Conservation (phyloP, 1,284 basidiomycete genomes). For the Fomitopsis betulina region DNA sequence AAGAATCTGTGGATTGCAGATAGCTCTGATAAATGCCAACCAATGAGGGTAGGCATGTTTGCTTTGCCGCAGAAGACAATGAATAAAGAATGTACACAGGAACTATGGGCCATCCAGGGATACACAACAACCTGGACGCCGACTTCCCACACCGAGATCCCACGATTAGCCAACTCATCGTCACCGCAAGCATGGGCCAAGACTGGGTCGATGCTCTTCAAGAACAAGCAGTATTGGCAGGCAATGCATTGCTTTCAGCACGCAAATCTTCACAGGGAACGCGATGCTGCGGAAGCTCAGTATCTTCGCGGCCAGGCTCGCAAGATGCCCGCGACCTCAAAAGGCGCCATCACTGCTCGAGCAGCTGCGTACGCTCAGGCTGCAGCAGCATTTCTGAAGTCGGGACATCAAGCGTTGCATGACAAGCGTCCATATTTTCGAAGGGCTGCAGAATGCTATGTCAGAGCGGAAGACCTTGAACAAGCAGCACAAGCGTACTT, state of each 20-base stretch:
- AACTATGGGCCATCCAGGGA: conserved; percentile 40
- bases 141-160: conserved; percentile 38
- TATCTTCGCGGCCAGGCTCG: conserved; percentile 38
- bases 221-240: conserved; percentile 48
- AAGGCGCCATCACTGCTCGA: conserved; percentile 27
- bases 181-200: conserved; percentile 49
- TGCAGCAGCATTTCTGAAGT: conserved; percentile 42
- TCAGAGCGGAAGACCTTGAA: conserved; percentile 33
- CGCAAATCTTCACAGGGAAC: conserved; percentile 41
- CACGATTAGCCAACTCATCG: conserved; percentile 44
- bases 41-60: conserved; percentile 46
- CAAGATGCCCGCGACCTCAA: conserved; percentile 7
- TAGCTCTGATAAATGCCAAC: conserved; percentile 47
- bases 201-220: conserved; percentile 47
- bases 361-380: conserved; percentile 38
- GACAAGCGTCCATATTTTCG: conserved; percentile 34
- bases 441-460: conserved; percentile 52
- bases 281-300: conserved; percentile 41
- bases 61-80: no score
- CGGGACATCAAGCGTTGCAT: conserved; percentile 30
- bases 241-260: conserved; percentile 59
- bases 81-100: conserved; percentile 26
- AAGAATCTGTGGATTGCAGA: conserved; percentile 68
- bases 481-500: conserved; percentile 44
- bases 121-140: conserved; percentile 35